Evolutionary conservation across 768 basidiomycete genomes (phyloP).

Genomic region (Trametes punicea): DNA sequence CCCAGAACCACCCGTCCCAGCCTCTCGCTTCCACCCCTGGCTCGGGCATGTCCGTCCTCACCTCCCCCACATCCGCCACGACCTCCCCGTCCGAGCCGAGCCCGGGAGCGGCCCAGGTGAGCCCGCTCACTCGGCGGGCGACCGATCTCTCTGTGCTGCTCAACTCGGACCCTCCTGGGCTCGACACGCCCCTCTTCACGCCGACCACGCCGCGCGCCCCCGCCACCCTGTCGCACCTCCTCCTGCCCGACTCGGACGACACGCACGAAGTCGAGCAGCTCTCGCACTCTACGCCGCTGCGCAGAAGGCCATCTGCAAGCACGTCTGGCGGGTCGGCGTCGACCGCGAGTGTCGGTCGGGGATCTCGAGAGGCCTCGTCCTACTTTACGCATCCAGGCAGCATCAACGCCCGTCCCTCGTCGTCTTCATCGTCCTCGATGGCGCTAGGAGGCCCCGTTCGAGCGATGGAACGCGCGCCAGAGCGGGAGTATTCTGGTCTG

Average conservation of each 20-base stretch:
- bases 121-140: slow-evolving; percentile 56
- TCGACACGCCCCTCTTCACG: slow-evolving; percentile 44
- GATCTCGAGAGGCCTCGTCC: slow-evolving; percentile 18
- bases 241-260: slow-evolving; percentile 28
- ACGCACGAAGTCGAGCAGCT: slow-evolving; percentile 28
- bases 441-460: slow-evolving; percentile 2
- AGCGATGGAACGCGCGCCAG: slow-evolving; percentile 1
- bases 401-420: slow-evolving; percentile 1
- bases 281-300: slow-evolving; percentile 27
- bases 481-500: slow-evolving; percentile 14
- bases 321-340: slow-evolving; percentile 5
- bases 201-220: slow-evolving; percentile 30
- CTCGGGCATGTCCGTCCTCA: slow-evolving; percentile 16
- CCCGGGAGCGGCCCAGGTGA: slow-evolving; percentile 34
- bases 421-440: slow-evolving; percentile 12
- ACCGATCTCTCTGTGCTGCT: slow-evolving; percentile 77
- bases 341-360: not conserved
- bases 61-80: slow-evolving; percentile 15
- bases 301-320: slow-evolving; percentile 25
- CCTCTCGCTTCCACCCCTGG: slow-evolving; percentile 34
- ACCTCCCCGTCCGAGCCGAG: slow-evolving; percentile 29
- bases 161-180: slow-evolving; percentile 51
- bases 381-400: slow-evolving; percentile 25
- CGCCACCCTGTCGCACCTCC: slow-evolving; percentile 38
- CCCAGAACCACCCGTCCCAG: slow-evolving; percentile 22